Percentiles rank a stretch among this genome's conserved stretches.
Evolutionary conservation across 352 stramenopile genomes (phyloP).

Genomic region (Globisporangium mamillatum): DNA sequence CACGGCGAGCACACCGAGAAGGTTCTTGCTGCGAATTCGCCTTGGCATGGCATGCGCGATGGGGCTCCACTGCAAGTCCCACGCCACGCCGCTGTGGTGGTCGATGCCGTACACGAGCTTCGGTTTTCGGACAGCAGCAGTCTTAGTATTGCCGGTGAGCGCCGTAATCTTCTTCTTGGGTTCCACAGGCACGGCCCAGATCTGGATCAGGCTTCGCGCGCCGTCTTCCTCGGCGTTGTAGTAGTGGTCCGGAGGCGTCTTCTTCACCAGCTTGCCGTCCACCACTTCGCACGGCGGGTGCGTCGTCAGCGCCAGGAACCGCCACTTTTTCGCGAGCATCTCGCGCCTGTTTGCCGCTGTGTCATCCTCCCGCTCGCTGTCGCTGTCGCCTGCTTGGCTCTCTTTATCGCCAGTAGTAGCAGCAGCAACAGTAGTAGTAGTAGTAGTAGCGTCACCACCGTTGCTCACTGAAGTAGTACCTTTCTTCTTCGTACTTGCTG

Average conservation of each 20-base stretch:
- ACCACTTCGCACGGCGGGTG: constrained; percentile 67
- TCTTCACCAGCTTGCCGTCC: constrained; percentile 56
- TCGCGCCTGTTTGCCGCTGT: constrained; percentile 8
- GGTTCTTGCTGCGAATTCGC: constrained; percentile 17
- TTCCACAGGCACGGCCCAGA: constrained; percentile 67
- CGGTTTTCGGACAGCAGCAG: constrained; percentile 25
- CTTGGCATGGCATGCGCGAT: constrained; percentile 39
- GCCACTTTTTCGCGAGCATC: constrained; percentile 34
- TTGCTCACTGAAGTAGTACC: not conserved
- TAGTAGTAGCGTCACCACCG: not conserved
- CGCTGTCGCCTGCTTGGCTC: not conserved
- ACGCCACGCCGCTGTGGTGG: constrained; percentile 70
- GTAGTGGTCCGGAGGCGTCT: constrained; percentile 72
- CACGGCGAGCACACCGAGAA: constrained; percentile 63
- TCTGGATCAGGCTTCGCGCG: constrained; percentile 62
- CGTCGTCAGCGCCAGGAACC: constrained; percentile 57
- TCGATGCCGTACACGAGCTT: constrained; percentile 73
- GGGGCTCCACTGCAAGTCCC: constrained; percentile 80
- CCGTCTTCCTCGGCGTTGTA: constrained; percentile 44
- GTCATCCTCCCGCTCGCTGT: constrained; percentile 4
- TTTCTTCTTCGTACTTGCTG: constrained; percentile 5
- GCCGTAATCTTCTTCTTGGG: not conserved
- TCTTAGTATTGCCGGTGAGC: not conserved
- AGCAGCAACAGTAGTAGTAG: not conserved
- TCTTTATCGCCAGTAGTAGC: not conserved